Evolutionary conservation across 2,329 filamentous ascomycete species (phyloP), one percentile per base, ranked within the genome.

Genomic region (Macrophomina pseudophaseolina): DNA sequence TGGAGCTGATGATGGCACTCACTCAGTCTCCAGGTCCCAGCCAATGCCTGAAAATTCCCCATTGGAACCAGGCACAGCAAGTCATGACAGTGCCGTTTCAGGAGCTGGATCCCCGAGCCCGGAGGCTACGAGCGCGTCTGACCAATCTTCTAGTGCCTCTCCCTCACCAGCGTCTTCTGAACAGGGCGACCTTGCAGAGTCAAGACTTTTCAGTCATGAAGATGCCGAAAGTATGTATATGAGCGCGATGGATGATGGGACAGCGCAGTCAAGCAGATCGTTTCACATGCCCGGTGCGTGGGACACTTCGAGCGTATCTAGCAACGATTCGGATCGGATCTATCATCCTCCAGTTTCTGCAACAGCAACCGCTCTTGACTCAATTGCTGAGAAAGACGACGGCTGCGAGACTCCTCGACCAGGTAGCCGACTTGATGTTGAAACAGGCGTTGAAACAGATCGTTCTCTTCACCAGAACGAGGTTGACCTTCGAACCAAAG

Each of bases 151-250:
- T 16, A 66, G 64, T 8, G 67, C 56, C 18, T 53, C 66, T 4
- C 40, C 30, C 14, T 64, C 52, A 35, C 49, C 67, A 53, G 49
- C 67, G 33, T n/a, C 63, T 16, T 54, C 54, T 28, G 65, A 67
- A 6, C 49, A 51, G 16, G 18, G 64, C 63, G 74, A 75, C 63
- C 66, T 79, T 32, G 66, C 77, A 12, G 71, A 80, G 69, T 94
- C 92, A 5, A 89, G 87, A 48, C 74, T 93, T 1, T 94, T 91
- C 73, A 92, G 87, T 42, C 91, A 93, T 67, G 90, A 93, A 68
- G 91, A 94, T 69, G 91, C 91, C 0, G 89, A 92, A 73, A 95
- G 92, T 75, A 91, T 96, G 89, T 96, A 95, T 72, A 90, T 93
- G 88, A 94, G 88, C 73, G 87, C 86, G 11, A 80, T 88, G 65